Percentiles rank a stretch among this genome's conserved stretches.
Evolutionary conservation across 202 grass and related monocot species (phyloP).

Genomic region (Setaria viridis): DNA sequence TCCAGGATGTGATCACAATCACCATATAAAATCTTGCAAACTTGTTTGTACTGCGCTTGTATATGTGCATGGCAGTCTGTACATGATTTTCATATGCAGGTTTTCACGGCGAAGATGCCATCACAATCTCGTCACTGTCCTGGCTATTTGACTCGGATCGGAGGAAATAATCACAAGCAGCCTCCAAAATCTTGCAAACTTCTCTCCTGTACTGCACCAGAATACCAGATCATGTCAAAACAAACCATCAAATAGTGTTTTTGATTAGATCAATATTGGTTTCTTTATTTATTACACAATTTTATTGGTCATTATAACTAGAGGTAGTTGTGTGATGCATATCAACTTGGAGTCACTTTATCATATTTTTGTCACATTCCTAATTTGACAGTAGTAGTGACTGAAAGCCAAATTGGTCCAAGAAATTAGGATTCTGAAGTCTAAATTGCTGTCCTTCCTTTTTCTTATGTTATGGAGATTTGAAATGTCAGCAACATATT

Average conservation of each 20-base stretch:
- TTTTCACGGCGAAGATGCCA: conserved; percentile 48
- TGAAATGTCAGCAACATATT: conserved; percentile 14
- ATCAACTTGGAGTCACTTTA: conserved; percentile 23
- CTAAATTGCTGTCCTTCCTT: conserved; percentile 14
- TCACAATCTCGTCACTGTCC: conserved; percentile 49
- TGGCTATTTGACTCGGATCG: conserved; percentile 46
- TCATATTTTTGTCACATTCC: conserved; percentile 27
- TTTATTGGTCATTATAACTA: conserved; percentile 30
- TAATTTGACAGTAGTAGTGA: conserved; percentile 29
- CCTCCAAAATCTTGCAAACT: conserved; percentile 79
- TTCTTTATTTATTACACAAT: conserved; percentile 19
- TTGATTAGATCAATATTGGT: conserved; percentile 28
- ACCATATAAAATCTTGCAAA: conserved; percentile 50
- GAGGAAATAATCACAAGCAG: conserved; percentile 64
- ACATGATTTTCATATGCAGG: conserved; percentile 26
- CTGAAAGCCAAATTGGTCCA: conserved; percentile 17
- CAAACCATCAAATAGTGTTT: conserved; percentile 37
- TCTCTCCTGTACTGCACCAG: conserved; percentile 84
- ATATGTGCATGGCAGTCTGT: conserved; percentile 19
- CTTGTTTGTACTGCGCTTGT: conserved; percentile 60
- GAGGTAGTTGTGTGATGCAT: conserved; percentile 24
- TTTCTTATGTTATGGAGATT: conserved; percentile 17
- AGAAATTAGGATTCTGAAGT: conserved; percentile 22
- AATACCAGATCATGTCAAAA: conserved; percentile 39
- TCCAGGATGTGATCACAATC: conserved; percentile 54